Evolutionary conservation across 1,284 basidiomycete species (phyloP).

Genomic region (Hemileccinum hortonii): DNA sequence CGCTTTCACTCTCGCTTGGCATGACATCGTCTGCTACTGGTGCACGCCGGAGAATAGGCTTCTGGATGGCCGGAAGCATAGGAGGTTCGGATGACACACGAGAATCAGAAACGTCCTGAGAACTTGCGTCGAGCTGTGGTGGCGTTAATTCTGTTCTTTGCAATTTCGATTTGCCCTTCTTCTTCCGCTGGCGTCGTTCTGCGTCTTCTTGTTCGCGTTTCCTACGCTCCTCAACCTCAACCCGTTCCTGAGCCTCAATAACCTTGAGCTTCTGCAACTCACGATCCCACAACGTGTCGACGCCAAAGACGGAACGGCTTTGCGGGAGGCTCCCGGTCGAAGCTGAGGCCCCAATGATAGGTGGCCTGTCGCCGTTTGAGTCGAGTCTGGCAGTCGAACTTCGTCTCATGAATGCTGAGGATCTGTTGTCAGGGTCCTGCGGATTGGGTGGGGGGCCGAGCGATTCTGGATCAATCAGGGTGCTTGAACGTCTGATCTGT

Average conservation of each 20-base stretch:
- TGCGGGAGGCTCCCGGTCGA: constrained; percentile 34
- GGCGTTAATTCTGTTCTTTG: constrained; percentile 38
- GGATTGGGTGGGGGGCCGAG: constrained; percentile 38
- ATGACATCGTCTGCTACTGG: constrained; percentile 47
- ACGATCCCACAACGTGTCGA: constrained; percentile 78
- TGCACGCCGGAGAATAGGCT: constrained; percentile 44
- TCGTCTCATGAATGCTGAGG: constrained; percentile 42
- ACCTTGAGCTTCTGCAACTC: constrained; percentile 72
- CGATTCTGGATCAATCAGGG: constrained; percentile 69
- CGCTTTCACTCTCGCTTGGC: constrained; percentile 51
- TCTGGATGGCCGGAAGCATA: constrained; percentile 54
- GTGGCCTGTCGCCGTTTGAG: constrained; percentile 43
- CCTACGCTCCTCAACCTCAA: constrained; percentile 48
- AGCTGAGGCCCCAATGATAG: constrained; percentile 31
- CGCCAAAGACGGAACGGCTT: constrained; percentile 76
- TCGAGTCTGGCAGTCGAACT: constrained; percentile 58
- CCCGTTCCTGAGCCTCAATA: constrained; percentile 64
- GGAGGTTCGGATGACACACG: constrained; percentile 50
- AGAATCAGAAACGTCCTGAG: constrained; percentile 16
- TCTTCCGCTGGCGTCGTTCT: constrained; percentile 38
- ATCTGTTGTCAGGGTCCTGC: constrained; percentile 20
- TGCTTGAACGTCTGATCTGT: constrained; percentile 52
- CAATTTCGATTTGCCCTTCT: constrained; percentile 46
- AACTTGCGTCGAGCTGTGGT: constrained; percentile 10
- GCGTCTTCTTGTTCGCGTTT: constrained; percentile 46